phyloP scores from a whole-genome alignment of 2,329 filamentous ascomycete species.

The Fusarium tuaranense region DNA sequence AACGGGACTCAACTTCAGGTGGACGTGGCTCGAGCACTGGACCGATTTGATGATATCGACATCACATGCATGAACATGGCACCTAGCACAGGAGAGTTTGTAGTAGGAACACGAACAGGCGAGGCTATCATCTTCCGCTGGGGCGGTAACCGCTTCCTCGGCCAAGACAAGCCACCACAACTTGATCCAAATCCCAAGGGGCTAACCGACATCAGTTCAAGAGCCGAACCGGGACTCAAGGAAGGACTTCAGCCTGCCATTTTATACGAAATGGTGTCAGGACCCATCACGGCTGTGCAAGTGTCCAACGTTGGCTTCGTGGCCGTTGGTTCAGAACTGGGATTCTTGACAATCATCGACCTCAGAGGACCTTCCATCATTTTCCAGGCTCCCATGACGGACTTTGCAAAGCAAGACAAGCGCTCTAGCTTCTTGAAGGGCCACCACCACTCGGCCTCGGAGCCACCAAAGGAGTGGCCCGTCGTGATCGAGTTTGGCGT shows the following conservation, averaged over 20 bases:
- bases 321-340: conserved; percentile 85
- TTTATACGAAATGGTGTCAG: conserved; percentile 86
- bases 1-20: conserved; percentile 85
- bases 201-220: conserved; percentile 78
- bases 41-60: conserved; percentile 80
- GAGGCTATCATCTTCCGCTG: conserved; percentile 90
- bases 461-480: conserved; percentile 75
- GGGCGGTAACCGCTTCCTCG: conserved; percentile 82
- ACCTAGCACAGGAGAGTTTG: conserved; percentile 85
- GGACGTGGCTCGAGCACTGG: conserved; percentile 85
- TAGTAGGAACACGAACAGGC: conserved; percentile 82
- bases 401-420: conserved; percentile 83
- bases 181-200: conserved; percentile 73
- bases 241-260: conserved; percentile 85
- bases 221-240: conserved; percentile 78
- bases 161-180: conserved; percentile 66
- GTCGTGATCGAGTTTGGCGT: conserved; percentile 91
- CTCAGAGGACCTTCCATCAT: conserved; percentile 89
- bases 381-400: conserved; percentile 76
- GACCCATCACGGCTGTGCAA: conserved; percentile 81
- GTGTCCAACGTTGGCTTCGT: conserved; percentile 96
- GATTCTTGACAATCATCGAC: conserved; percentile 85
- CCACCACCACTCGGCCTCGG: conserved; percentile 49
- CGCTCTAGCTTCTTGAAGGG: conserved; percentile 76
- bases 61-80: conserved; percentile 85